Evolutionary conservation across 2,329 filamentous ascomycete species (phyloP), one percentile per base, ranked within the genome.

Genomic region (Juglanconis juglandina): DNA sequence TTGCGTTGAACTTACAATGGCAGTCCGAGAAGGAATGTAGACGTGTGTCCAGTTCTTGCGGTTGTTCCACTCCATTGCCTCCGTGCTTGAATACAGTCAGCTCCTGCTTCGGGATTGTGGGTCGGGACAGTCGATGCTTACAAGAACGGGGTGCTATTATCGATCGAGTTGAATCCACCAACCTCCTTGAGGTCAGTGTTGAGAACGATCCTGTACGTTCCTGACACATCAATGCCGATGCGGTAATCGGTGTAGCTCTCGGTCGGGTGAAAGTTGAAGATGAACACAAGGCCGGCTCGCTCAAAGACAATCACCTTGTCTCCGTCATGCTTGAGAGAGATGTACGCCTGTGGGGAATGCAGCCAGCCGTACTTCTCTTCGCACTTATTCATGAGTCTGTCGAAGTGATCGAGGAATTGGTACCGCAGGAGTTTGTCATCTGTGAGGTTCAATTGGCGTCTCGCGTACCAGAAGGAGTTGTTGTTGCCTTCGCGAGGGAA

Each of bases 271-370:
- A 98, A 97, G 77, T 99, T 99, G 83, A 99, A 98, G 68, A 97
- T 83, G 81, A 93, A 99, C 10, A 99, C 80, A 61, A 96, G 78
- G 0, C 93, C 93, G 1, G 87, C 95, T 37, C 95, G 86, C 79
- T 99, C 95, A 72, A 97, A 99, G 3, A 96, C 93, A 65, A 99
- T 86, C 48, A 98, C 88, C 78, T 98, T 99, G 77, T 99, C 95
- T 24, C 76, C 80, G 71, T 98, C 92, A 72, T 99, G 87, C 83
- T 98, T 99, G 67, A 98, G 81, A 63, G 90, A 95, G 70, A 99
- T 88, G 73, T 95, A 96, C 0, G 93, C 95, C 76, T 98, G 94
- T 0, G 88, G 78, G 1, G 89, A 79, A 71, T 91, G 87, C 42
- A 99, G 81, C 95, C 95, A 99, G 66, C 93, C 92, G 71, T 94